phyloP scores from a whole-genome alignment of 805 yeast genomes.

The Candida parachauliodes region DNA sequence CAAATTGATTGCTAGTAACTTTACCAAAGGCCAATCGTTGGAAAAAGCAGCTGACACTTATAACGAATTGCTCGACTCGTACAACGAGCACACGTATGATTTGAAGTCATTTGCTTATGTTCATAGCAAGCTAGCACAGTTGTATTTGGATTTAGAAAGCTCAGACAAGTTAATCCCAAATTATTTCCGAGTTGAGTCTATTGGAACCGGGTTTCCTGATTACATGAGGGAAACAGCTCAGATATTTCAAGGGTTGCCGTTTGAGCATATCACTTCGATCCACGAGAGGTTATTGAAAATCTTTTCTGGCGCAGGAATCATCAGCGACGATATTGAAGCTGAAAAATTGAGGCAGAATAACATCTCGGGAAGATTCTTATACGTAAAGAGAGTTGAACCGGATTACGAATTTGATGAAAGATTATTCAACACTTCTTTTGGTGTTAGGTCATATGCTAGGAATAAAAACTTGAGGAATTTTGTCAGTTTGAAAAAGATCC shows the following conservation, averaged over 20 bases:
- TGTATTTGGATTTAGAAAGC: conserved; percentile 64
- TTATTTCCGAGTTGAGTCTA: conserved; percentile 72
- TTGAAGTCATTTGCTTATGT: conserved; percentile 70
- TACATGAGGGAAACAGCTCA: conserved; percentile 72
- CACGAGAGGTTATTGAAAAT: conserved; percentile 69
- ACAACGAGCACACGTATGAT: conserved; percentile 70
- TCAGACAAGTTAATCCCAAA: conserved; percentile 74
- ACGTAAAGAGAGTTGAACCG: conserved; percentile 72
- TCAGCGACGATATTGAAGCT: conserved; percentile 59
- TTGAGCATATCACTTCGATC: conserved; percentile 81
- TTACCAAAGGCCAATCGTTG: conserved; percentile 64
- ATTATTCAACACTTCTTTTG: conserved; percentile 47
- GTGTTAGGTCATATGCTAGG: conserved; percentile 70
- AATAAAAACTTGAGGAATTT: conserved; percentile 70
- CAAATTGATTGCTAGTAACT: conserved; percentile 67
- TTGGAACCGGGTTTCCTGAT: conserved; percentile 82
- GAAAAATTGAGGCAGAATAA: conserved; percentile 43
- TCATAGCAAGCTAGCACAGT: conserved; percentile 60
- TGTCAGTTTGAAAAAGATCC: conserved; percentile 64
- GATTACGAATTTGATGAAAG: conserved; percentile 48
- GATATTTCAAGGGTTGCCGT: conserved; percentile 82
- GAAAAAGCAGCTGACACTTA: conserved; percentile 79
- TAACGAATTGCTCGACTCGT: conserved; percentile 72
- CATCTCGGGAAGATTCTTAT: conserved; percentile 70
- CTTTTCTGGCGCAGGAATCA: conserved; percentile 78